Conservation (phyloP, 352 stramenopile species). For the Pythium phragmitis region DNA sequence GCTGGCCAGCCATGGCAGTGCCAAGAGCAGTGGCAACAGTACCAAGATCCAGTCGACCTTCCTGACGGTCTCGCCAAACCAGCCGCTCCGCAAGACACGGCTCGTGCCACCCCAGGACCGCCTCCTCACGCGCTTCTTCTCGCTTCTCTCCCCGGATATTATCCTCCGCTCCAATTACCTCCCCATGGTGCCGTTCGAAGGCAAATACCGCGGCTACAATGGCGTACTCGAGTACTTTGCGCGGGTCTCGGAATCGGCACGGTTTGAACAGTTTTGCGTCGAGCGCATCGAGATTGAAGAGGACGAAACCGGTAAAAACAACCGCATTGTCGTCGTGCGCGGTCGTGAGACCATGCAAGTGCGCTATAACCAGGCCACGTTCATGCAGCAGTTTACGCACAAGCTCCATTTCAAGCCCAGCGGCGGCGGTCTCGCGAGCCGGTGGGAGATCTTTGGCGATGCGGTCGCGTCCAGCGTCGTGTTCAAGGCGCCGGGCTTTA, state of each 20-base stretch:
- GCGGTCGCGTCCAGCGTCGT: conserved; percentile 85
- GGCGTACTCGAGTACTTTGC: conserved; percentile 82
- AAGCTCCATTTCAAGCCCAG: conserved; percentile 82
- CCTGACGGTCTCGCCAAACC: conserved; percentile 47
- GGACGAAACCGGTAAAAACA: conserved; percentile 33
- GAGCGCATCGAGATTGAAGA: conserved; percentile 69
- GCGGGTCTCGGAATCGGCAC: conserved; percentile 60
- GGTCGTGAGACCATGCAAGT: conserved; percentile 85
- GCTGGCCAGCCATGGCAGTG: not conserved
- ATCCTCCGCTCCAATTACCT: conserved; percentile 85
- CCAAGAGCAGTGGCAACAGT: conserved; percentile 25
- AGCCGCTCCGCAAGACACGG: conserved; percentile 51
- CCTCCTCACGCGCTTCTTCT: conserved; percentile 71
- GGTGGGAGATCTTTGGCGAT: conserved; percentile 87
- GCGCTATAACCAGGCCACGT: conserved; percentile 76
- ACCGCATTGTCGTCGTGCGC: conserved; percentile 66
- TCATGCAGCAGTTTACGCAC: conserved; percentile 87
- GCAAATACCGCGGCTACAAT: conserved; percentile 74
- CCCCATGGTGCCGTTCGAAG: conserved; percentile 88
- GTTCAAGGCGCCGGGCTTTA: conserved; percentile 74
- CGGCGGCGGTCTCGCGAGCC: conserved; percentile 45
- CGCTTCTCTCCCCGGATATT: conserved; percentile 71
- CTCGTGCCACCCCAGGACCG: conserved; percentile 55
- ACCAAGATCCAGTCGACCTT: conserved; percentile 54
- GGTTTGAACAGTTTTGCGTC: conserved; percentile 76